These are phyloP conservation scores for Helicostylum pulchrum DNA, from an alignment of 192 early-diverging fungal species.

Conservation along the genomic window DNA sequence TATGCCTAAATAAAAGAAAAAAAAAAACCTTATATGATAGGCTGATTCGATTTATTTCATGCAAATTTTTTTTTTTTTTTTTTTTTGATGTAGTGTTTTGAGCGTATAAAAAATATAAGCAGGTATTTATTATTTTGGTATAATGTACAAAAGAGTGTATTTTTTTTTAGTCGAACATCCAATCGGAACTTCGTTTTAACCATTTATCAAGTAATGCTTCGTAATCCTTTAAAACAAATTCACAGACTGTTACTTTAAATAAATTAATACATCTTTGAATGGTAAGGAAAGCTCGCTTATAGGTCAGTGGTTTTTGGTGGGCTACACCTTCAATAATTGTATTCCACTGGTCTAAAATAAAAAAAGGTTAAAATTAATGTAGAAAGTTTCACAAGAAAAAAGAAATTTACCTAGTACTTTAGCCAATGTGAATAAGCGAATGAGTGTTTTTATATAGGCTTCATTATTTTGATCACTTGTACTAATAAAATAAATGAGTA, in stretches of 20 bases:
- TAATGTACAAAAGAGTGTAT: not conserved
- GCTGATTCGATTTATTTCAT: no score
- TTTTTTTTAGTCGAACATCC: constrained; percentile 9
- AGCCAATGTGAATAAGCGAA: constrained; percentile 8
- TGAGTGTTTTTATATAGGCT: constrained; percentile 5
- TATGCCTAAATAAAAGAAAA: no score
- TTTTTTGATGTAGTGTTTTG: not conserved
- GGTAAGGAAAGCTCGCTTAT: not conserved
- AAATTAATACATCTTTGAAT: not conserved
- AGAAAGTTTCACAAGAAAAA: not conserved
- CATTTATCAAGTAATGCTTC: constrained; percentile 13
- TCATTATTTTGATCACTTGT: not conserved
- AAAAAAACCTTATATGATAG: no score
- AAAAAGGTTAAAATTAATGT: not conserved
- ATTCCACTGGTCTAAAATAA: not conserved
- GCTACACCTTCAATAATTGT: not conserved
- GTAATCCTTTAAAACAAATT: constrained; percentile 16
- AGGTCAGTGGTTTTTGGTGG: not conserved
- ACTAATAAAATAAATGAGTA: not conserved
- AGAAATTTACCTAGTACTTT: constrained; percentile 7
- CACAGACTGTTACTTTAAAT: constrained; percentile 1
- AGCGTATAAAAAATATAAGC: not conserved
- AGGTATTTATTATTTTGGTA: not conserved
- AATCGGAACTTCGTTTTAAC: constrained; percentile 4
- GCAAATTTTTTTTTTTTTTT: no score